Evolutionary conservation across 345 rosid genomes (phyloP), one percentile per base, ranked within the genome.

Genomic region (Brassica rapa): DNA sequence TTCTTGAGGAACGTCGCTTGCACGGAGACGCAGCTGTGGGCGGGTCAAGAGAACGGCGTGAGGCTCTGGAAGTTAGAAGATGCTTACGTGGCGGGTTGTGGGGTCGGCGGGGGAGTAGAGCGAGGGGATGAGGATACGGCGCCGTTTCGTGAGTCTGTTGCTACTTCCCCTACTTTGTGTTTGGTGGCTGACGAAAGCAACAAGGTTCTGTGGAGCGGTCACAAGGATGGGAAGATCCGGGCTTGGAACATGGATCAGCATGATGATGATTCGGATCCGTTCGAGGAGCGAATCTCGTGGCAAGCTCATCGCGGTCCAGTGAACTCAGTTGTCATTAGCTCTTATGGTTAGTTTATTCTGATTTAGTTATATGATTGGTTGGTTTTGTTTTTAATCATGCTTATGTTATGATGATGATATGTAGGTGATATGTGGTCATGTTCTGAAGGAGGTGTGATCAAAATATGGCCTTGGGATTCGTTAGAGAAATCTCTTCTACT

Each of bases 41-140:
- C 96, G 0, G 98, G 99, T 19, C 93, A 89, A 74, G 99, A 95
- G 83, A 77, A 81, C 68, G 99, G 98, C 66, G 83, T 95, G 23
- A 80, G 98, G 71, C 86, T 88, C 73, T 93, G 99, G 99, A 87
- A 77, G 11, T 68, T 95, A 15, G 88, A 83, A 61, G 86, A 86
- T 0, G 84, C 85, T 16, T 91, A 84, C 55, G 93, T 89, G 61
- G 82, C 88, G 0, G 97, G 98, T 1, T 62, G 74, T 25, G 92
- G 97, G 14, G 60, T 87, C 3, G 86, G 89, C 1, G 86, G 87
- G n/a, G 84, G 86, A 67, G 92, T 84, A 2, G 84, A 89, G 66
- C 87, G 98, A 29, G 98, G 98, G 0, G 99, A 95, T 24, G 99
- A 95, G 75, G 99, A 93, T 72, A 96, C 99, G 1, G 98, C 96